Conservation (phyloP, 192 early-diverging fungal species). For the Rhizophagus clarus region DNA sequence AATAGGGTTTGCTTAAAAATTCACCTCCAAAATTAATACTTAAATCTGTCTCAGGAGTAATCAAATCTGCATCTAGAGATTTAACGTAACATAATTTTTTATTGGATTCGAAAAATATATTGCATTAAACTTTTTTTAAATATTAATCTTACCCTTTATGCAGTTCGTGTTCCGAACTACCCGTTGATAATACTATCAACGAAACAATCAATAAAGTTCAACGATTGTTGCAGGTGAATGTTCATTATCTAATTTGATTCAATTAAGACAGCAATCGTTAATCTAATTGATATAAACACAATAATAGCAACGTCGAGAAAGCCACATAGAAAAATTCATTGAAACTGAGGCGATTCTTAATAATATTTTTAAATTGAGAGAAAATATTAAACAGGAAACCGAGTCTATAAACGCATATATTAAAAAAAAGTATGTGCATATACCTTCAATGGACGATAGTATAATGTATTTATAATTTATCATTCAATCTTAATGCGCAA, state of each 20-base stretch:
- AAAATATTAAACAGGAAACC: neutral
- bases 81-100: slow-evolving; percentile 1
- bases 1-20: slow-evolving; percentile 1
- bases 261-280: neutral
- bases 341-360: slow-evolving; percentile 25
- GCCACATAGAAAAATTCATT: slow-evolving; percentile 14
- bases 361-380: neutral
- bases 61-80: slow-evolving; percentile 8
- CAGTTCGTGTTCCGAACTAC: neutral
- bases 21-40: neutral
- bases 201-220: neutral
- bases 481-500: neutral
- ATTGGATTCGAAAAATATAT: neutral
- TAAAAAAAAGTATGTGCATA: slow-evolving; percentile 4
- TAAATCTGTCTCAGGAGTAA: slow-evolving; percentile 2
- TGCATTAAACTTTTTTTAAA: neutral
- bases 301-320: slow-evolving; percentile 2
- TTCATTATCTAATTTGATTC: neutral
- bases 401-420: neutral
- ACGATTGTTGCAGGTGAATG: neutral
- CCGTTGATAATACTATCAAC: neutral
- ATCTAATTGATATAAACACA: neutral
- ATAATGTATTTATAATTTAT: slow-evolving; percentile 19
- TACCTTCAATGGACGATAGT: neutral
- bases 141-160: neutral